Evolutionary conservation across 129 eudicot genomes (phyloP), one percentile per base, ranked within the genome.

Genomic region (Ambrosia trifida): DNA sequence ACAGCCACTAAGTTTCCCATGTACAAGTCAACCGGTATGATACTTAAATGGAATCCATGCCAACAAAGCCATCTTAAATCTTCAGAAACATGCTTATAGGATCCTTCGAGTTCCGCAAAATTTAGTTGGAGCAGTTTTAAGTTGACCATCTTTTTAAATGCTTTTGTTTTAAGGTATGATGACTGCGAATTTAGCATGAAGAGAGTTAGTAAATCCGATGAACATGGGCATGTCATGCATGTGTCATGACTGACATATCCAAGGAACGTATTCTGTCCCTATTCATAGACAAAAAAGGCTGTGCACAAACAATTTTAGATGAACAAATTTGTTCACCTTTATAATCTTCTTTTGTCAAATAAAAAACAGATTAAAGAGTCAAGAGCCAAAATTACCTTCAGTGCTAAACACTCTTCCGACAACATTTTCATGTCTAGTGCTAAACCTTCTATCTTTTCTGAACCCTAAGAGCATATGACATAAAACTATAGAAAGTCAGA

Each of bases 61-160:
- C 80, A 77, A 7, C 72, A 72, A 6, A 82, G 72, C 82, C 79
- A 82, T 53, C 79, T 72, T 68, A 82, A 51, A 38, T 51, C 45
- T 31, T 33, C 57, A 1, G 77, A 80, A 40, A 78, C 64, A 50
- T 82, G 38, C 24, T 41, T 17, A 16, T 59, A 63, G 46, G 64
- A 16, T 53, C 80, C 83, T 0, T 3, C 13, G n/a, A 78, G 69
- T 5, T 68, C 11, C 65, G 73, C 77, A 62, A 14, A 35, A 18
- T 73, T 76, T 3, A 82, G 70, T 17, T 78, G 56, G 35, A 82
- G 80, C 63, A 77, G 30, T 53, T 66, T 82, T 58, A 82, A 36
- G 3, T 54, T 14, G 18, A 62, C 70, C 86, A 82, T 82, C 31
- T 44, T 40, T 7, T 67, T 3, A 54, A 82, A 70, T 44, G 83